phyloP scores from a whole-genome alignment of 257 asterid genomes.

The Gynochthodes officinalis region DNA sequence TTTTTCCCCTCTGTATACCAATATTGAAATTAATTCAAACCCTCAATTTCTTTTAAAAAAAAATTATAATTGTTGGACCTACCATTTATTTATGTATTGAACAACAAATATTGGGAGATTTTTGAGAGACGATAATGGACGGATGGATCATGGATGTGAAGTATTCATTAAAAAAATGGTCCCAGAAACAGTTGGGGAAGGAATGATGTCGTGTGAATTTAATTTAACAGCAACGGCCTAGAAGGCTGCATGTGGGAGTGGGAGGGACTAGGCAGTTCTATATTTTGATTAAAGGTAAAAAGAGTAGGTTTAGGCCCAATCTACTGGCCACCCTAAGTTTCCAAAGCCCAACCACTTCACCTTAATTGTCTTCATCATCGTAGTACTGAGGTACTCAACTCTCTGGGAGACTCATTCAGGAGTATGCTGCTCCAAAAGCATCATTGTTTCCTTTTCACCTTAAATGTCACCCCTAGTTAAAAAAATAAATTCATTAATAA shows the following conservation, averaged over 20 bases:
- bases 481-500: no score
- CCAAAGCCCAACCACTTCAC: conserved; percentile 35
- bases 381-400: not conserved
- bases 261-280: no score
- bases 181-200: conserved; percentile 24
- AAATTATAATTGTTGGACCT: no score
- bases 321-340: not conserved
- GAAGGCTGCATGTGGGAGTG: not conserved
- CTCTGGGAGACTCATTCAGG: not conserved
- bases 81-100: no score
- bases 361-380: not conserved
- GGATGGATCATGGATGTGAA: not conserved
- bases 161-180: conserved; percentile 21
- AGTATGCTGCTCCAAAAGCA: not conserved
- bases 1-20: no score
- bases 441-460: not conserved
- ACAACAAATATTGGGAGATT: not conserved
- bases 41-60: no score
- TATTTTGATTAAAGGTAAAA: not conserved
- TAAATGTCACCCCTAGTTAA: no score
- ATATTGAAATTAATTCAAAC: no score
- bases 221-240: conserved; percentile 28
- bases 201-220: conserved; percentile 13
- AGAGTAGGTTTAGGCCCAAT: conserved; percentile 21
- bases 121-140: not conserved